phyloP scores from a whole-genome alignment of 176 grass and related monocot species.

The Aegilops sharonensis region DNA sequence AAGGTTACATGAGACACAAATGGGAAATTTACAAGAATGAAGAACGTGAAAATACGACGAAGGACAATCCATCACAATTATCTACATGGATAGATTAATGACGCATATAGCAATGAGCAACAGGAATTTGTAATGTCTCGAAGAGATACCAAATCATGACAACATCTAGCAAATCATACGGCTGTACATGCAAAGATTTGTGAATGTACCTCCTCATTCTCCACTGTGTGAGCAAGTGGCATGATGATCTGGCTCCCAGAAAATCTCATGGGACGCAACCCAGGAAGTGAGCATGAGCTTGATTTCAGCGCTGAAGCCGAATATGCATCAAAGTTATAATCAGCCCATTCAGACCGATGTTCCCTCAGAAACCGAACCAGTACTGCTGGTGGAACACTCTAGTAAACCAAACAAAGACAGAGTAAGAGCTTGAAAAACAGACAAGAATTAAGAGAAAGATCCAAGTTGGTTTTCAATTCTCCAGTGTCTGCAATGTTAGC shows the following conservation, averaged over 20 bases:
- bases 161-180: conserved; percentile 5
- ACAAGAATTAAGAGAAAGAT: neutral
- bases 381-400: conserved; percentile 91
- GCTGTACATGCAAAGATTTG: neutral
- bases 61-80: neutral
- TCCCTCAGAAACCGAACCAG: conserved; percentile 85
- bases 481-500: neutral
- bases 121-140: neutral
- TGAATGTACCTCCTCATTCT: conserved; percentile 89
- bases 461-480: neutral
- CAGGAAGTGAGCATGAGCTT: conserved; percentile 62
- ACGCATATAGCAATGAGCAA: neutral
- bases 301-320: conserved; percentile 71
- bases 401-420: conserved; percentile 28
- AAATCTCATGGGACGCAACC: conserved; percentile 69
- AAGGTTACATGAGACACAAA: neutral
- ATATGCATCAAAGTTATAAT: conserved; percentile 95
- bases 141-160: neutral
- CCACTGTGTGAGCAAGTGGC: conserved; percentile 89
- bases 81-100: neutral
- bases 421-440: conserved; percentile 9
- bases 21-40: neutral
- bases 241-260: conserved; percentile 88
- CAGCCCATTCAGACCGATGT: conserved; percentile 97
- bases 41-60: neutral